These are phyloP conservation scores for Lentinula lateritia DNA, from an alignment of 768 basidiomycete species.

Conservation along the genomic window DNA sequence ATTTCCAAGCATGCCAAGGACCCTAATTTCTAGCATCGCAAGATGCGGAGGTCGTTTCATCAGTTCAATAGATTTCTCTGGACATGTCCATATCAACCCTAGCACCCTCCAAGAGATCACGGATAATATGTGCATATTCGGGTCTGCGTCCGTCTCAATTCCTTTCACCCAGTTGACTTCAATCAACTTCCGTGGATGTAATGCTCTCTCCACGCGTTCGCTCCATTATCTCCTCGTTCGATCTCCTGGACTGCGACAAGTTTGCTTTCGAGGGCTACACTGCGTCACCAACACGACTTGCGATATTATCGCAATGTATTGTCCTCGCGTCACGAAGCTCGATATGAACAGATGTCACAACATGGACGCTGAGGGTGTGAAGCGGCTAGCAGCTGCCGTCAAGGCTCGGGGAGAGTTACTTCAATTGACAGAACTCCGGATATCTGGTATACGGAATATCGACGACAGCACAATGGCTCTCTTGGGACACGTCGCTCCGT, in stretches of 20 bases:
- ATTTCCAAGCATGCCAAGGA: slow-evolving; percentile 52
- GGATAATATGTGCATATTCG: slow-evolving; percentile 41
- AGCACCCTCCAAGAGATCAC: slow-evolving; percentile 48
- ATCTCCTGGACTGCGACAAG: slow-evolving; percentile 50
- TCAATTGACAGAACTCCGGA: slow-evolving; percentile 53
- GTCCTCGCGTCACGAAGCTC: slow-evolving; percentile 49
- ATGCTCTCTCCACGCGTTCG: slow-evolving; percentile 54
- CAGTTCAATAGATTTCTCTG: slow-evolving; percentile 53
- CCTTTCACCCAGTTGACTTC: slow-evolving; percentile 63
- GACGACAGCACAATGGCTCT: slow-evolving; percentile 56
- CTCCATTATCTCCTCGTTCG: slow-evolving; percentile 65
- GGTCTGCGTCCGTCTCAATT: slow-evolving; percentile 20
- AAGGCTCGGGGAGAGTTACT: slow-evolving; percentile 42
- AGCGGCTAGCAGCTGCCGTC: slow-evolving; percentile 37
- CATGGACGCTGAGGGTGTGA: slow-evolving; percentile 61
- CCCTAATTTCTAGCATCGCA: slow-evolving; percentile 48
- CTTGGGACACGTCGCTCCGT: slow-evolving; percentile 64
- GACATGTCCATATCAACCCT: slow-evolving; percentile 48
- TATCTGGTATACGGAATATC: slow-evolving; percentile 63
- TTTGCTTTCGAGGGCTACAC: slow-evolving; percentile 63
- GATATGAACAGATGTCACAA: slow-evolving; percentile 70
- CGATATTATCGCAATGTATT: slow-evolving; percentile 55
- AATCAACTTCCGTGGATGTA: slow-evolving; percentile 73
- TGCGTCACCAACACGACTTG: slow-evolving; percentile 74
- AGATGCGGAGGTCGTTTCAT: slow-evolving; percentile 60